phyloP scores from a whole-genome alignment of 2,329 filamentous ascomycete genomes.

The Fusarium metavorans region DNA sequence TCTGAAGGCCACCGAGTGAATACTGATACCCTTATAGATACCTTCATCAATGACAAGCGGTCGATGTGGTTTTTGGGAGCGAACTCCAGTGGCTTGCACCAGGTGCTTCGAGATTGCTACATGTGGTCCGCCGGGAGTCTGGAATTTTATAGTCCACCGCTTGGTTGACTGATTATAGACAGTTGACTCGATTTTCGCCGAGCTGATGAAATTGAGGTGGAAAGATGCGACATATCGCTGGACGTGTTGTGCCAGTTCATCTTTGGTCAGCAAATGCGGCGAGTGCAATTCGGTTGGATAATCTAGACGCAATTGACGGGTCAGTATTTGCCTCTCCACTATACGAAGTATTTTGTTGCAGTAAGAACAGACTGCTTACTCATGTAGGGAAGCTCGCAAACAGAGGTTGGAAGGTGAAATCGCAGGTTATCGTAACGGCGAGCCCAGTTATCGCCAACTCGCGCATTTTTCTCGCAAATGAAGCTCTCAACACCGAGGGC shows the following conservation, averaged over 20 bases:
- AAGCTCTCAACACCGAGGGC: constrained; percentile 18
- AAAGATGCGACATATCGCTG: constrained; percentile 8
- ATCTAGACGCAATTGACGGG: neutral
- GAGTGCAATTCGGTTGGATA: constrained; percentile 7
- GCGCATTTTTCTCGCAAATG: constrained; percentile 21
- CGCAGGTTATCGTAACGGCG: constrained; percentile 27
- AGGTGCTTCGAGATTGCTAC: constrained; percentile 8
- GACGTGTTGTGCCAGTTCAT: constrained; percentile 24
- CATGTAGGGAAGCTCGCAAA: constrained; percentile 30
- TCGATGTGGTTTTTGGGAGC: constrained; percentile 17
- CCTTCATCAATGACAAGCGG: neutral
- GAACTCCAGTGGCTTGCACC: constrained; percentile 28
- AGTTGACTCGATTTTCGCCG: constrained; percentile 4
- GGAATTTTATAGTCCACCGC: constrained; percentile 12
- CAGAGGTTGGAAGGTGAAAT: constrained; percentile 31
- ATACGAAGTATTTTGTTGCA: neutral
- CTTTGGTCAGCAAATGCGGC: constrained; percentile 18
- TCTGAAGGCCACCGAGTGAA: constrained; percentile 22
- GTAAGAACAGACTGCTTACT: neutral
- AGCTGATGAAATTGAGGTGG: constrained; percentile 20
- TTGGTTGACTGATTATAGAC: neutral
- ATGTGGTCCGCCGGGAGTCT: neutral
- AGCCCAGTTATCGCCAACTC: constrained; percentile 31
- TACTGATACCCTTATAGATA: constrained; percentile 14
- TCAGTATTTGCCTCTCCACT: neutral